Evolutionary conservation across 148 eudicot species (phyloP).

Genomic region (Vaccinium vitisidaea): DNA sequence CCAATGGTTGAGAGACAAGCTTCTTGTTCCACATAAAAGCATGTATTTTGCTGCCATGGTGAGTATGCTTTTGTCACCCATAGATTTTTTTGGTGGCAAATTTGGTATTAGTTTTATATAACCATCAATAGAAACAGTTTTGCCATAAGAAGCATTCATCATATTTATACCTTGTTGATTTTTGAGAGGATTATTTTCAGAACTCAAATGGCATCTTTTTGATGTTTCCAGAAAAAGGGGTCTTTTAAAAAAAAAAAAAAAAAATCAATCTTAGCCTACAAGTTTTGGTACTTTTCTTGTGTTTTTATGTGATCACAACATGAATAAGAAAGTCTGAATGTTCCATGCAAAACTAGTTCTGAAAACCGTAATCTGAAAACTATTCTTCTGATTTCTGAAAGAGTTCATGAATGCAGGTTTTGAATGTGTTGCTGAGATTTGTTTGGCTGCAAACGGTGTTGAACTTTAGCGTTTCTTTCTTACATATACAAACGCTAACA

Average conservation of each 20-base stretch:
- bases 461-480: conserved; percentile 41
- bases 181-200: no score
- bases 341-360: background rate
- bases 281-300: background rate
- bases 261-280: no score
- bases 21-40: conserved; percentile 52
- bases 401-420: conserved; percentile 37
- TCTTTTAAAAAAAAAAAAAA: no score
- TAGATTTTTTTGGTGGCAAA: background rate
- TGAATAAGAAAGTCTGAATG: background rate
- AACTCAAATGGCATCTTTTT: background rate
- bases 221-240: background rate
- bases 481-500: conserved; percentile 47
- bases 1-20: conserved; percentile 60
- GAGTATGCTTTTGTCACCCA: conserved; percentile 9
- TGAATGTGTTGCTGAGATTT: conserved; percentile 63
- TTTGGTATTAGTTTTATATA: background rate
- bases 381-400: background rate
- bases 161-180: no score
- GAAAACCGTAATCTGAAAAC: background rate
- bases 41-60: conserved; percentile 78
- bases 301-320: background rate
- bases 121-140: background rate
- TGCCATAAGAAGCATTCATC: background rate
- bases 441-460: conserved; percentile 79